Conservation (phyloP, 169 alveolate species). For the Plasmodium cynomolgi region DNA sequence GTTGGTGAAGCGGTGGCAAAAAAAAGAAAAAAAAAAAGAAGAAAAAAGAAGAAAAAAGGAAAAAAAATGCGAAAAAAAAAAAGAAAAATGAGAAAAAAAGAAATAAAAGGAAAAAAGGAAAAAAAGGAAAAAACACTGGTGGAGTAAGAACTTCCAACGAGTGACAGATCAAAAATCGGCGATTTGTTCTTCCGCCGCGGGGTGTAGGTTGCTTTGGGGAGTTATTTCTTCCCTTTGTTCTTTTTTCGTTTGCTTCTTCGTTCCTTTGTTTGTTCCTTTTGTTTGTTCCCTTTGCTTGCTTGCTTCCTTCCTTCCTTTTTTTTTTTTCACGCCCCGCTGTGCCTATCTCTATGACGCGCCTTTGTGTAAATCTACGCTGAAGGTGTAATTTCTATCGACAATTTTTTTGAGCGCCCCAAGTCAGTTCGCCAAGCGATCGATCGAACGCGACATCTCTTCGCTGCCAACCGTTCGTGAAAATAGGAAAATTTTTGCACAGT, state of each 20-base stretch:
- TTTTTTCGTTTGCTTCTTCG: not conserved
- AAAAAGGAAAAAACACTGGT: not conserved
- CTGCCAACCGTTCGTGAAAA: not conserved
- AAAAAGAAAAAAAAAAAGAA: not conserved
- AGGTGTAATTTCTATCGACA: not conserved
- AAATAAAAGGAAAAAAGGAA: too few relatives aligned
- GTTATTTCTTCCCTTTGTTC: not conserved
- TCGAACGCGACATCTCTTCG: not conserved
- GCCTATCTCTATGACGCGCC: not conserved
- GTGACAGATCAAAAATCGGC: not conserved
- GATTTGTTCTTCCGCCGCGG: conserved; percentile 3
- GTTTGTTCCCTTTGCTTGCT: not conserved
- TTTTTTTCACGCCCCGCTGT: not conserved
- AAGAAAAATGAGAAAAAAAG: not conserved
- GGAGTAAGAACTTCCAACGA: not conserved
- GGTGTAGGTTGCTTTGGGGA: not conserved
- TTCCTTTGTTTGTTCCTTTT: not conserved
- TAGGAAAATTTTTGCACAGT: not conserved
- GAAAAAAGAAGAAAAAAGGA: not conserved
- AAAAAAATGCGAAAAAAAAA: not conserved
- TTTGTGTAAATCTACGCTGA: not conserved
- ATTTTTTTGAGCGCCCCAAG: not conserved
- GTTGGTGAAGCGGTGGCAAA: not conserved
- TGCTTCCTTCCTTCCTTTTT: not conserved
- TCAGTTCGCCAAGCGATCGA: not conserved